These are phyloP conservation scores for Pisolithus marmoratus DNA, from an alignment of 768 basidiomycete species.

Conservation along the genomic window DNA sequence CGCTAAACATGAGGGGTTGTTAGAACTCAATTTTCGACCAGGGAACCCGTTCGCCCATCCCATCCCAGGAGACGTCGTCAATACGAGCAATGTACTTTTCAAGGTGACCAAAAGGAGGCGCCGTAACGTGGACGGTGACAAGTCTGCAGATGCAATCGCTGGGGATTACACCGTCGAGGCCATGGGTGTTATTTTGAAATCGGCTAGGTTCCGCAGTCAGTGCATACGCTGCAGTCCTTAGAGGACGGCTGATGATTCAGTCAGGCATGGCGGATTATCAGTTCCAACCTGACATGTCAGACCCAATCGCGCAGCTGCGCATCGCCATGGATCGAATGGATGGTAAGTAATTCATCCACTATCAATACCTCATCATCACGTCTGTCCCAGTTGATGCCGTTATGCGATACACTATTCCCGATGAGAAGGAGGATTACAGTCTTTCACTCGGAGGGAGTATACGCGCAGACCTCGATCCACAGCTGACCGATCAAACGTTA, in stretches of 20 bases:
- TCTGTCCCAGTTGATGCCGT: slow-evolving; percentile 61
- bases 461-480: slow-evolving; percentile 51
- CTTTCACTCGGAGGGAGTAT: slow-evolving; percentile 22
- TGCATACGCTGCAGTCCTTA: slow-evolving; percentile 6
- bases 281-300: slow-evolving; percentile 68
- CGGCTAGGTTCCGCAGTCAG: slow-evolving; percentile 87
- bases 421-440: slow-evolving; percentile 61
- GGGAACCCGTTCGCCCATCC: slow-evolving; percentile 79
- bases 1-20: slow-evolving; percentile 52
- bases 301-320: slow-evolving; percentile 66
- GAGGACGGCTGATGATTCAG: background rate
- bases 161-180: slow-evolving; percentile 76
- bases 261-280: slow-evolving; percentile 94
- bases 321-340: slow-evolving; percentile 75
- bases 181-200: slow-evolving; percentile 72
- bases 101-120: slow-evolving; percentile 75
- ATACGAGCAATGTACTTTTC: slow-evolving; percentile 76
- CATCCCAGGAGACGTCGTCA: slow-evolving; percentile 71
- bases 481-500: slow-evolving; percentile 20
- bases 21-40: slow-evolving; percentile 75
- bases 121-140: slow-evolving; percentile 29
- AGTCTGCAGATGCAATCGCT: slow-evolving; percentile 22
- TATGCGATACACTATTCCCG: slow-evolving; percentile 60
- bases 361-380: background rate
- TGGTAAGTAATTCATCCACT: slow-evolving; percentile 42